phyloP scores from a whole-genome alignment of 177 flowering plant genomes.

The Vitis hybrid region DNA sequence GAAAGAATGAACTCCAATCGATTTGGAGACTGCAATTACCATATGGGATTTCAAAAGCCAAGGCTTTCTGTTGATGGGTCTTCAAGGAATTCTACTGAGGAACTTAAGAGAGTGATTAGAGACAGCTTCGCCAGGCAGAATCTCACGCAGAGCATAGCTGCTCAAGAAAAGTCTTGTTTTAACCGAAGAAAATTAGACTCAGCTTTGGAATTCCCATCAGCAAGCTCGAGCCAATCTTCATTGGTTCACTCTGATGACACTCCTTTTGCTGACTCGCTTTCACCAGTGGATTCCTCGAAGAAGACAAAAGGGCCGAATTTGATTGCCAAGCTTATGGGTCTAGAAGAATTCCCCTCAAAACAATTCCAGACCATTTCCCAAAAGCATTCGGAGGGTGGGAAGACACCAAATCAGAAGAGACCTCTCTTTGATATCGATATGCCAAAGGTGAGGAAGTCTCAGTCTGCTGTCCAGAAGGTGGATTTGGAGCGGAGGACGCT shows the following conservation, averaged over 20 bases:
- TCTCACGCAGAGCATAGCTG: constrained; percentile 26
- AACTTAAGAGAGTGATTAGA: constrained; percentile 55
- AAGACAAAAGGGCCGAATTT: constrained; percentile 47
- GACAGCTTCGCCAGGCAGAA: constrained; percentile 60
- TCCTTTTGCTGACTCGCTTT: constrained; percentile 26
- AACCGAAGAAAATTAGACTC: constrained; percentile 20
- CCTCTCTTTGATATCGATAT: constrained; percentile 42
- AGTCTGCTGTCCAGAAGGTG: constrained; percentile 12
- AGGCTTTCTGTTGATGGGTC: constrained; percentile 37
- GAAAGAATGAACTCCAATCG: constrained; percentile 16
- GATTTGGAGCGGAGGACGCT: constrained; percentile 39
- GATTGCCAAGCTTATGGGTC: constrained; percentile 94
- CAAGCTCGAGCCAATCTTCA: constrained; percentile 63
- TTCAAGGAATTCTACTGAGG: constrained; percentile 39
- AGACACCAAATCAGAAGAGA: constrained; percentile 18
- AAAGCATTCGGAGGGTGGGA: constrained; percentile 25
- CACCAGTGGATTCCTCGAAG: constrained; percentile 29
- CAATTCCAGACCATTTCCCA: constrained; percentile 16
- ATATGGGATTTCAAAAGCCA: constrained; percentile 23
- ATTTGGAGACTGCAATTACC: constrained; percentile 16
- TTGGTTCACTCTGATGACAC: constrained; percentile 22
- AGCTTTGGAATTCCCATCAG: constrained; percentile 43
- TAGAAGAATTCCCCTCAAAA: constrained; percentile 54
- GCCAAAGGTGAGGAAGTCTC: constrained; percentile 47
- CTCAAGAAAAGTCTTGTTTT: constrained; percentile 21